Evolutionary conservation across 306 rosid genomes (phyloP).

Genomic region (Abrus precatorius): DNA sequence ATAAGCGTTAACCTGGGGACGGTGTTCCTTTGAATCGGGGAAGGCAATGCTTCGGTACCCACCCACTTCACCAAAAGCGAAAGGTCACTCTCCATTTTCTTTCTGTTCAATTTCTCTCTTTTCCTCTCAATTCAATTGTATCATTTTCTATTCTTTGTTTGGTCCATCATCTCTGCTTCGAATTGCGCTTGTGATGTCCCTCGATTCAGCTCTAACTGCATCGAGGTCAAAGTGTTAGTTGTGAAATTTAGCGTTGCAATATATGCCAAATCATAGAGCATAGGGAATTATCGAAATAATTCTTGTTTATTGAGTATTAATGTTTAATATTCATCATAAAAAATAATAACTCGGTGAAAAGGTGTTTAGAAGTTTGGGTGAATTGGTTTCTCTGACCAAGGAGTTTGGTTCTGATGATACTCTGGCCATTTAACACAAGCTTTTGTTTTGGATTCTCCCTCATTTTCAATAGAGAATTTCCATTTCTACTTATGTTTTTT

Average conservation of each 20-base stretch:
- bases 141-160: background rate
- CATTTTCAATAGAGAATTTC: no score
- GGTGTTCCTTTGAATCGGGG: constrained; percentile 15
- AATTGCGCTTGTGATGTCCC: background rate
- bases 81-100: constrained; percentile 43
- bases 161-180: background rate
- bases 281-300: constrained; percentile 4
- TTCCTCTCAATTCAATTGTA: background rate
- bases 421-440: background rate
- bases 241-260: background rate
- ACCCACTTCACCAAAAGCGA: constrained; percentile 2
- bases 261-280: background rate
- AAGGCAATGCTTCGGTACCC: background rate
- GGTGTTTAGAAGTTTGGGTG: background rate
- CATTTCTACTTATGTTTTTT: no score
- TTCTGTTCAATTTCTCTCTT: background rate
- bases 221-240: background rate
- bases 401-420: background rate
- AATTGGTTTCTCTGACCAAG: background rate
- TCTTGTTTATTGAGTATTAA: background rate
- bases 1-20: background rate
- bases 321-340: background rate
- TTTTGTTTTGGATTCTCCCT: background rate
- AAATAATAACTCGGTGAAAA: background rate
- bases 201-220: background rate